Base-by-base conservation (phyloP, 495 filamentous ascomycete species). In the Paragyromitra xinjiangensis region DNA sequence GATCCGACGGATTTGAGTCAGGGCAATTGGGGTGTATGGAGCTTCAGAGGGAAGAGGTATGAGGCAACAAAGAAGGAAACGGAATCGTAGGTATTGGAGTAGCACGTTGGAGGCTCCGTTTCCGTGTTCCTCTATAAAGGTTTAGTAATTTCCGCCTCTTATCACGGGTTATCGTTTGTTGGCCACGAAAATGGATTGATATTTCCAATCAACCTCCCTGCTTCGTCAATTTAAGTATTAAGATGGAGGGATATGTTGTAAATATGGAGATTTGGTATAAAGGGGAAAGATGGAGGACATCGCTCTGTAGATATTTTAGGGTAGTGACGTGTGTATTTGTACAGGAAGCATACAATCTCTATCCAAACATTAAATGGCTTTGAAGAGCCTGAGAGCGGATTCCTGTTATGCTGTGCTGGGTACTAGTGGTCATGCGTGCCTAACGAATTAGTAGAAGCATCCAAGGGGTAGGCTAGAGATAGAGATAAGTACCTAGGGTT, bases 11-110 rank as follows among this genome's bases (percentile, higher is more conserved):
- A 99, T 85, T 87, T 98, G 76, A 97, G 91, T 76, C 94, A 92
- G 83, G 94, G 94, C 53, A 99, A 99, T 83, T 99, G 93, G 94
- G 95, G 95, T 4, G 84, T 97, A 19, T 99, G 95, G 94, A 93
- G 91, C 39, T 98, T 99, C 85, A 89, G 95, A 83, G 95, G 95
- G 76, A 99, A 99, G 89, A 92, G 95, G 90, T 90, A 90, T 69
- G 91, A 93, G 84, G 86, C 91, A 42, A 90, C 88, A 14, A 85
- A 72, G 68, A 91, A 88, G 79, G 84, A 88, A 66, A 67, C 71
- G 9, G 79, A 85, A 80, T 67, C 44, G 40, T 78, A 79, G 61
- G 53, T 34, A 24, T 4, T 11, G n/a, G 22, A 34, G 37, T 11
- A 50, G 16, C 39, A 16, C 64, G 2, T 26, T n/a, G 37, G 6